Conservation (phyloP, 306 rosid species). For the Vigna reflexopilosa region DNA sequence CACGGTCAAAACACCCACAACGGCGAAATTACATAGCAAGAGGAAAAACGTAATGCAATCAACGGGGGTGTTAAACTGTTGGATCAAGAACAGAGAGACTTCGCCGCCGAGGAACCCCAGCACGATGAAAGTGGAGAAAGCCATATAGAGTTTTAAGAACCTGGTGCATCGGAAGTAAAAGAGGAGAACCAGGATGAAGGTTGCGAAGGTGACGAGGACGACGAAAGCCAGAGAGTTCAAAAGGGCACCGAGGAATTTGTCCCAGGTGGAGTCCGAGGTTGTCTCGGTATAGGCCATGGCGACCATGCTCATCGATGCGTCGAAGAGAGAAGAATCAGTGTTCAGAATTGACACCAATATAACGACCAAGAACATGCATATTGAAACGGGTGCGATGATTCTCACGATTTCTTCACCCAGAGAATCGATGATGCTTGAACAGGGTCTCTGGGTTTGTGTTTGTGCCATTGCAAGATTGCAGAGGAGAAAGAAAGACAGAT, state of each 20-base stretch:
- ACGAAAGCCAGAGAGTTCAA: constrained; percentile 82
- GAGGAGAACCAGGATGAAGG: constrained; percentile 80
- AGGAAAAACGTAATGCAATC: constrained; percentile 76
- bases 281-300: constrained; percentile 77
- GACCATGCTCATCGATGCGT: constrained; percentile 58
- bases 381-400: constrained; percentile 84
- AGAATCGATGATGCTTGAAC: constrained; percentile 61
- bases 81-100: constrained; percentile 59
- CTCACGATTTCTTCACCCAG: constrained; percentile 86
- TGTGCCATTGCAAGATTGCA: constrained; percentile 61
- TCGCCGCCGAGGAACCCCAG: constrained; percentile 84
- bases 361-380: constrained; percentile 91
- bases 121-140: constrained; percentile 78
- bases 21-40: constrained; percentile 73
- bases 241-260: constrained; percentile 86
- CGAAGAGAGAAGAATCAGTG: constrained; percentile 52
- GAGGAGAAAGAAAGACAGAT: neutral
- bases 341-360: constrained; percentile 72
- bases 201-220: constrained; percentile 66
- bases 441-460: constrained; percentile 48
- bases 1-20: constrained; percentile 90
- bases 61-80: constrained; percentile 60
- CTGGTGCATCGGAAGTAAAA: constrained; percentile 81
- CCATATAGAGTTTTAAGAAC: constrained; percentile 84
- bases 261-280: constrained; percentile 79